These are phyloP conservation scores for Botrytis elliptica DNA, from an alignment of 2,329 filamentous ascomycete genomes.

Conservation along the genomic window DNA sequence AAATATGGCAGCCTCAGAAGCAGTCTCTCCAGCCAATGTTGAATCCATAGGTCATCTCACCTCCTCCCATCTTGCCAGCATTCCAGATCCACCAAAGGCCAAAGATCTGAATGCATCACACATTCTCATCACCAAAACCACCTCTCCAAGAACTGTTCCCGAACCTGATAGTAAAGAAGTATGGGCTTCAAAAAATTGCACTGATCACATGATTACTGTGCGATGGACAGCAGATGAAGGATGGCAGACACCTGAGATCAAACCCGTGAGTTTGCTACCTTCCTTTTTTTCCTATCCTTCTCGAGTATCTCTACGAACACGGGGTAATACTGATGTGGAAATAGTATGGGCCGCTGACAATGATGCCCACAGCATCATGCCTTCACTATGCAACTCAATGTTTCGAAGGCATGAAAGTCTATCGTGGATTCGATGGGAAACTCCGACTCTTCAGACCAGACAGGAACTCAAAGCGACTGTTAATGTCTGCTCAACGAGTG, in stretches of 20 bases:
- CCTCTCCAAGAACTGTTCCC: constrained; percentile 50
- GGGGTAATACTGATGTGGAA: not conserved
- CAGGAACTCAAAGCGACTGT: constrained; percentile 49
- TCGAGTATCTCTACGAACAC: not conserved
- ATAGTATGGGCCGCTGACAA: constrained; percentile 12
- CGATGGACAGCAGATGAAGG: constrained; percentile 63
- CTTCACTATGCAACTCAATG: constrained; percentile 26
- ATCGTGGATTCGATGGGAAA: constrained; percentile 57
- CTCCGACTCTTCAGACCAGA: constrained; percentile 32
- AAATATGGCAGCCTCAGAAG: not conserved
- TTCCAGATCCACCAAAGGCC: not conserved
- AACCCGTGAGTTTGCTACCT: constrained; percentile 60
- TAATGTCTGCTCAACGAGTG: constrained; percentile 63
- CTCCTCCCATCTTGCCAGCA: not conserved
- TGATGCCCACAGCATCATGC: constrained; percentile 25
- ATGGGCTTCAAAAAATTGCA: constrained; percentile 45
- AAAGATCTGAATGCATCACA: constrained; percentile 55
- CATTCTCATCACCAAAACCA: constrained; percentile 52
- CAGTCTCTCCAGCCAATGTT: not conserved
- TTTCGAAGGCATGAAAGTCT: constrained; percentile 60
- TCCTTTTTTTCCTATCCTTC: not conserved
- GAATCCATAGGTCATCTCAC: constrained; percentile 2
- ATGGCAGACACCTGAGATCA: constrained; percentile 69
- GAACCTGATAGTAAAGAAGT: constrained; percentile 24
- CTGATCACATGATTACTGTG: constrained; percentile 79